Conservation (phyloP, 192 early-diverging fungal genomes). For the Linderina pennispora region DNA sequence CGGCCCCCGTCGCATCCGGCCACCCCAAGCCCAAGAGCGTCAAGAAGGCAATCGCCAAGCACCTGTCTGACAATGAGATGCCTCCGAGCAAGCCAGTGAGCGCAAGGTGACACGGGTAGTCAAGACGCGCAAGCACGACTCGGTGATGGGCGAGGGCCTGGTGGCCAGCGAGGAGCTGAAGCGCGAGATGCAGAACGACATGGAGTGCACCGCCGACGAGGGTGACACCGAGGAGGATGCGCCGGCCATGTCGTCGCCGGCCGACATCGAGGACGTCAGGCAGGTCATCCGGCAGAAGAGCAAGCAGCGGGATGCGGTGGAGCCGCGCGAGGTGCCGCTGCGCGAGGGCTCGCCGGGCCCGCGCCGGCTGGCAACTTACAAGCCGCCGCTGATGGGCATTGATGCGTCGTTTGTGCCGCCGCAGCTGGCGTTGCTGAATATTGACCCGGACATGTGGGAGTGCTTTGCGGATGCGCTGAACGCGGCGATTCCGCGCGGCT, state of each 20-base stretch:
- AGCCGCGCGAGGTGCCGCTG: slow-evolving; percentile 7
- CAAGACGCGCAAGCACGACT: slow-evolving; percentile 8
- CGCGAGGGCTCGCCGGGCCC: slow-evolving; percentile 1
- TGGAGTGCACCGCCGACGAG: neutral
- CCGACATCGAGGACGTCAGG: slow-evolving; percentile 2
- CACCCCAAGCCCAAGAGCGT: slow-evolving; percentile 1
- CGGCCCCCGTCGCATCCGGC: neutral
- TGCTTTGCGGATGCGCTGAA: slow-evolving; percentile 11
- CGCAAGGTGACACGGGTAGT: slow-evolving; percentile 4
- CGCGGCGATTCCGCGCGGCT: slow-evolving; percentile 7
- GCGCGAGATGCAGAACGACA: neutral
- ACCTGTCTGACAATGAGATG: neutral
- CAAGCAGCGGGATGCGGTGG: slow-evolving; percentile 1
- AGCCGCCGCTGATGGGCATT: slow-evolving; percentile 5
- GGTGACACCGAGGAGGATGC: neutral
- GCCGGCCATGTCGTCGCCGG: slow-evolving; percentile 1
- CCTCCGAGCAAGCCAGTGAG: neutral
- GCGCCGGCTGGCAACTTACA: slow-evolving; percentile 3
- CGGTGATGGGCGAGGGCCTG: slow-evolving; percentile 11
- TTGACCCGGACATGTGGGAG: slow-evolving; percentile 3
- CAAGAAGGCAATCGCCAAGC: slow-evolving; percentile 8
- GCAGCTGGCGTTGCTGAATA: neutral
- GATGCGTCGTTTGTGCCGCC: slow-evolving; percentile 7
- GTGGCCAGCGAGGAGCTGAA: slow-evolving; percentile 6
- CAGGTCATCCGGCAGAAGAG: slow-evolving; percentile 2